Evolutionary conservation across 352 stramenopile species (phyloP), one percentile per base, ranked within the genome.

Genomic region (Phytophthora citricola): DNA sequence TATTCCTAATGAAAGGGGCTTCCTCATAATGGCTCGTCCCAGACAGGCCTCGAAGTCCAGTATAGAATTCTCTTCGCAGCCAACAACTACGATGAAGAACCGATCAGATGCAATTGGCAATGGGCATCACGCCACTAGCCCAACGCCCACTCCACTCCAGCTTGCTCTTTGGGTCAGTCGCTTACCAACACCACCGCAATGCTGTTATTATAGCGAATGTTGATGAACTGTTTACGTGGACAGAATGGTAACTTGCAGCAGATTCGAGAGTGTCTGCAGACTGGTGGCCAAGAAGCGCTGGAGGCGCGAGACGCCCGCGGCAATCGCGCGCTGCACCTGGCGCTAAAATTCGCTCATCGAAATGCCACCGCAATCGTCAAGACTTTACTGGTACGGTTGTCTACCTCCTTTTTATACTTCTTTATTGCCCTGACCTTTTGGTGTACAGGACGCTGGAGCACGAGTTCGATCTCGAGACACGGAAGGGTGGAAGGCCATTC

Each of bases 321-420:
- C 49, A 89, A 92, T 24, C 81, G 83, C 15, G 79, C 81, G 36
- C 58, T 92, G 36, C 83, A 90, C 60, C 58, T 92, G 47, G 77
- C 83, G 14, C 55, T 92, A 45, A 92, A 92, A 63, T 86, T 92
- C 63, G 73, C 78, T 22, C 81, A 92, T 52, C 75, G 76, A 45
- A 77, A 92, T 58, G 72, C 75, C 3, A 74, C 69, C 43, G 64
- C 52, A 26, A 89, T 92, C 58, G 75, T 88, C 12, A 84, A 81
- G 59, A 43, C 55, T 17, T 63, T 92, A 31, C 38, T 92, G 74
- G 83, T 91, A 61, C 15, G 73, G 32, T 22, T 15, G n/a, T 2
- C 8, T 26, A 31, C 15, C 20, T 20, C 24, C 41, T 27, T 10
- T 47, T 10, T 26, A 24, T 6, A 27, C 7, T 17, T 10, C 15